Percentiles rank a stretch among this genome's conserved stretches.
phyloP scores from a whole-genome alignment of 345 rosid genomes.

The Bruguiera gymnorhiza region DNA sequence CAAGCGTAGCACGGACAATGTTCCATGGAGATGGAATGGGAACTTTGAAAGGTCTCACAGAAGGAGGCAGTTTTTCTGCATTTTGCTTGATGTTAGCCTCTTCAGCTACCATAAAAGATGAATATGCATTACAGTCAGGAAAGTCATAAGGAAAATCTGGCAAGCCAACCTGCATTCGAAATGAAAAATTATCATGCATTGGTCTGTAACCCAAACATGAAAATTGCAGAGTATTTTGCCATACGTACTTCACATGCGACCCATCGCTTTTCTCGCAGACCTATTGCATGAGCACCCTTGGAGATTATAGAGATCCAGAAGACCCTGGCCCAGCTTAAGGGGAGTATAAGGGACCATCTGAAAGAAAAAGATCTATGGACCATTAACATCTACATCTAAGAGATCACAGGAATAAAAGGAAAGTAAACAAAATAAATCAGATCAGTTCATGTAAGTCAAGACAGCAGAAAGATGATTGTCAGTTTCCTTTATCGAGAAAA shows the following conservation, averaged over 20 bases:
- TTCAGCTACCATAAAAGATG: slow-evolving; percentile 49
- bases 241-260: slow-evolving; percentile 62
- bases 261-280: slow-evolving; percentile 86
- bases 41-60: slow-evolving; percentile 53
- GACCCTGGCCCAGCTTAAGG: slow-evolving; percentile 75
- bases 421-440: background rate
- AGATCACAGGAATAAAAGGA: background rate
- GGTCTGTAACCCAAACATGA: background rate
- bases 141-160: slow-evolving; percentile 86
- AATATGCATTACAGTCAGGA: slow-evolving; percentile 72
- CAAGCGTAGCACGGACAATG: slow-evolving; percentile 39
- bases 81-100: slow-evolving; percentile 45
- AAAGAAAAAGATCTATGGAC: slow-evolving; percentile 11
- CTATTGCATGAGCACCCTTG: slow-evolving; percentile 74
- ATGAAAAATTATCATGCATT: slow-evolving; percentile 10
- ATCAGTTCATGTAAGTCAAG: background rate
- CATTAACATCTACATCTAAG: background rate
- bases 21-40: slow-evolving; percentile 75
- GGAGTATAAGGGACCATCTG: slow-evolving; percentile 86
- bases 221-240: slow-evolving; percentile 5
- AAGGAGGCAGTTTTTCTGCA: slow-evolving; percentile 47
- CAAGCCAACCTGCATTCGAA: slow-evolving; percentile 49
- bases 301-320: slow-evolving; percentile 64
- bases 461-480: background rate
- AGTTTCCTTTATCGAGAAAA: background rate